Conservation (phyloP, 805 yeast species). For the Kazachstania viticola region DNA sequence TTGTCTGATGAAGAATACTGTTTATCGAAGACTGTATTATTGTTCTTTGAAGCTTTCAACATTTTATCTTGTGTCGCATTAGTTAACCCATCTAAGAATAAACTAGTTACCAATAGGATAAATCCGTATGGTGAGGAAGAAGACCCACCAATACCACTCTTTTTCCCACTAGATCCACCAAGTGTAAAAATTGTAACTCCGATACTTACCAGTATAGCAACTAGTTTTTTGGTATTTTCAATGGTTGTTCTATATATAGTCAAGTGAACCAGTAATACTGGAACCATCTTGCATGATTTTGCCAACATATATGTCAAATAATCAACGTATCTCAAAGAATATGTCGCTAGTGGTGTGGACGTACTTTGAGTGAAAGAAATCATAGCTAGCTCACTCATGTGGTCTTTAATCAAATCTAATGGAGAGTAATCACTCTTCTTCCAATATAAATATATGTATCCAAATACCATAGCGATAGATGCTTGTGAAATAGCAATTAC, state of each 20-base stretch:
- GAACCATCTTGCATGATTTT: constrained; percentile 86
- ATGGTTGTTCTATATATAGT: constrained; percentile 57
- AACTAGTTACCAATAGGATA: constrained; percentile 42
- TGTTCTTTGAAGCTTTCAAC: constrained; percentile 33
- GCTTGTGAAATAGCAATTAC: constrained; percentile 72
- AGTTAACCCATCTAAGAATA: constrained; percentile 82
- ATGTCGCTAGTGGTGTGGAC: constrained; percentile 74
- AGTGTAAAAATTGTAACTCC: constrained; percentile 80
- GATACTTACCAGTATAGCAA: constrained; percentile 63
- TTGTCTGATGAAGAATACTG: constrained; percentile 6
- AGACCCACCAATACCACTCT: constrained; percentile 26
- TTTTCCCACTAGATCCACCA: constrained; percentile 29
- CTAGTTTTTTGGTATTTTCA: constrained; percentile 64
- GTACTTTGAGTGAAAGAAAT: constrained; percentile 68
- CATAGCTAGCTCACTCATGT: constrained; percentile 30
- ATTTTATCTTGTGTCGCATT: constrained; percentile 88
- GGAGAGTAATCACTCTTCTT: constrained; percentile 24
- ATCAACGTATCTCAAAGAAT: constrained; percentile 71
- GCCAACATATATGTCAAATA: constrained; percentile 77
- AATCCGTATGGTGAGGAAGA: constrained; percentile 40
- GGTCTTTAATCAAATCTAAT: constrained; percentile 27
- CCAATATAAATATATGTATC: constrained; percentile 43
- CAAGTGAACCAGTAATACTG: constrained; percentile 82
- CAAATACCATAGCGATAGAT: constrained; percentile 56
- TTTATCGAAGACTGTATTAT: constrained; percentile 1